These are phyloP conservation scores for Coemansia sp. DNA, from an alignment of 192 early-diverging fungal species.

Conservation along the genomic window DNA sequence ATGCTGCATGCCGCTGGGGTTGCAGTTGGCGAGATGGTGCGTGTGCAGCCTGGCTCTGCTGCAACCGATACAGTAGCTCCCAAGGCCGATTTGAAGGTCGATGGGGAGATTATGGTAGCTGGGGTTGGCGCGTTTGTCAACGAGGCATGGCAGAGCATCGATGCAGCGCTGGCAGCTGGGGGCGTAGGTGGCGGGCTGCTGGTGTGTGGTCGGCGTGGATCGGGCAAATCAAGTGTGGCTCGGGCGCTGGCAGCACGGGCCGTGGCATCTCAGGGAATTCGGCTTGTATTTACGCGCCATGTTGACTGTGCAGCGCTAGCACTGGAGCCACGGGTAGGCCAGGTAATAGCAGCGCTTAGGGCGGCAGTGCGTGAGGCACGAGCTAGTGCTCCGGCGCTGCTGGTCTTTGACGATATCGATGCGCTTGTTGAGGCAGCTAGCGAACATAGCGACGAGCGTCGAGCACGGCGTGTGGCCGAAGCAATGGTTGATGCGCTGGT, in stretches of 20 bases:
- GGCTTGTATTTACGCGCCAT: constrained; percentile 24
- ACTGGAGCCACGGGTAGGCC: constrained; percentile 17
- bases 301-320: constrained; percentile 28
- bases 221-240: constrained; percentile 70
- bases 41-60: constrained; percentile 7
- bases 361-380: constrained; percentile 7
- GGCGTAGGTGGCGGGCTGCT: constrained; percentile 57
- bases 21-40: constrained; percentile 29
- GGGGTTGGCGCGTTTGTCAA: constrained; percentile 30
- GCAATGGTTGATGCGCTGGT: constrained; percentile 3
- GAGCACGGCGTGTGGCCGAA: constrained; percentile 21
- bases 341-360: constrained; percentile 17
- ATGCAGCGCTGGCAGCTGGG: constrained; percentile 19
- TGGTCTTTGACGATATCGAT: constrained; percentile 53
- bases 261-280: constrained; percentile 8
- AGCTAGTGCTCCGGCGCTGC: constrained; percentile 22
- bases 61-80: not conserved
- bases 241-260: constrained; percentile 38
- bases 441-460: constrained; percentile 29
- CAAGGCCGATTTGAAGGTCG: not conserved
- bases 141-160: constrained; percentile 30
- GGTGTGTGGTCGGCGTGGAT: constrained; percentile 68
- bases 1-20: constrained; percentile 10
- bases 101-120: constrained; percentile 11
- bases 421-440: constrained; percentile 36